Evolutionary conservation across 805 yeast species (phyloP).

Genomic region (Candida sphagnicola): DNA sequence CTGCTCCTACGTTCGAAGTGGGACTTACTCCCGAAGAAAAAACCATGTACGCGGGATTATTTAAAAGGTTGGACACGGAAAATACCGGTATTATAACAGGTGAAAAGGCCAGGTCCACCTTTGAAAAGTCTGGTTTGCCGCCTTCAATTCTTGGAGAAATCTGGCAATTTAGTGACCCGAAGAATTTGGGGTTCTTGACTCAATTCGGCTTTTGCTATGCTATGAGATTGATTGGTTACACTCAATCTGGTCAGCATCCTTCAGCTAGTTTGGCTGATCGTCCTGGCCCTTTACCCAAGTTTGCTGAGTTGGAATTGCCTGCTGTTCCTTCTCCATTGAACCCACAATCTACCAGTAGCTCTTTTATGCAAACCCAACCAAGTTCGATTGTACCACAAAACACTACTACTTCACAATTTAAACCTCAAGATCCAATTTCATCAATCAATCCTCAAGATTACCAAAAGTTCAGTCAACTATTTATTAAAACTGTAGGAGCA

Average conservation of each 20-base stretch:
- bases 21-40: constrained; percentile 74
- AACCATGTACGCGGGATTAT: constrained; percentile 66
- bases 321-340: constrained; percentile 15
- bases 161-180: constrained; percentile 93
- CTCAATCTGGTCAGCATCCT: constrained; percentile 66
- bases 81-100: constrained; percentile 83
- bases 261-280: constrained; percentile 48
- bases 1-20: constrained; percentile 35
- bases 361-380: constrained; percentile 42
- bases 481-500: constrained; percentile 61
- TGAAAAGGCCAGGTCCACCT: constrained; percentile 73
- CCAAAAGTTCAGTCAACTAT: constrained; percentile 64
- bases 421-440: constrained; percentile 40
- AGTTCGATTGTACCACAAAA: constrained; percentile 31
- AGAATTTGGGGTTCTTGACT: constrained; percentile 78
- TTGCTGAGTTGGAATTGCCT: constrained; percentile 33
- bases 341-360: constrained; percentile 34
- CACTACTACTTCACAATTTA: constrained; percentile 26
- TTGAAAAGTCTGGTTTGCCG: constrained; percentile 82
- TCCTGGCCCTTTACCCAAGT: constrained; percentile 65
- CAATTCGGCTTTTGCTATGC: constrained; percentile 81
- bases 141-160: constrained; percentile 79
- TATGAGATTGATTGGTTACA: constrained; percentile 83
- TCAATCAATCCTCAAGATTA: constrained; percentile 55
- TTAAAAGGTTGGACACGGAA: constrained; percentile 76